Percentiles rank a stretch among this genome's conserved stretches.
Conservation (phyloP, 495 filamentous ascomycete genomes). For the Neurospora pannonica region DNA sequence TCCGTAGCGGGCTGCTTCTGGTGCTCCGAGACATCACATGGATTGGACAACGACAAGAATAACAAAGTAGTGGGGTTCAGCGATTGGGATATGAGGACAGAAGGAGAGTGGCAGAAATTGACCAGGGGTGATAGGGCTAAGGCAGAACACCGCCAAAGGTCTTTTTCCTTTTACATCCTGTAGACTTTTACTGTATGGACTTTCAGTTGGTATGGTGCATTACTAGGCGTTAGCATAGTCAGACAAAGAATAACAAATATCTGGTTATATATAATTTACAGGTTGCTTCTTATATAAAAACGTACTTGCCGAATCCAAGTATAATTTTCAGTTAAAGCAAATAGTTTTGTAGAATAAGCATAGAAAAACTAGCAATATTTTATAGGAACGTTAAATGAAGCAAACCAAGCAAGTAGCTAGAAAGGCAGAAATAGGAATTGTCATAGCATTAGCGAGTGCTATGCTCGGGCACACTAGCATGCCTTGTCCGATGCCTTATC, state of each 20-base stretch:
- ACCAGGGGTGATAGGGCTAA: neutral
- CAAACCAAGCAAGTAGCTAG: too few species aligned
- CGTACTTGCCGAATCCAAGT: neutral
- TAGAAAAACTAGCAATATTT: too few species aligned
- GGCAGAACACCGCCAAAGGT: neutral
- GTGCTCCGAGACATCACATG: neutral
- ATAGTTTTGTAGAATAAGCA: too few species aligned
- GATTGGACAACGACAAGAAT: neutral
- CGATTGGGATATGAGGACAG: neutral
- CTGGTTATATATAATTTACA: neutral
- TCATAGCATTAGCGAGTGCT: too few species aligned
- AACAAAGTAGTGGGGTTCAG: neutral
- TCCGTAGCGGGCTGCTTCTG: neutral
- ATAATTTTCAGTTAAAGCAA: too few species aligned
- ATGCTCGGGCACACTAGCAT: too few species aligned
- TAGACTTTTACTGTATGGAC: neutral
- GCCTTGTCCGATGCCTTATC: too few species aligned
- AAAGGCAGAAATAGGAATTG: too few species aligned
- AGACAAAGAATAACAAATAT: neutral
- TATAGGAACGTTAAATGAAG: too few species aligned
- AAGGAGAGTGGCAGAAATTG: neutral
- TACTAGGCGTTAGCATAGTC: neutral
- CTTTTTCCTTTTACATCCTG: neutral
- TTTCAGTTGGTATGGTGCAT: neutral
- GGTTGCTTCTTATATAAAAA: neutral